Evolutionary conservation across 2,329 filamentous ascomycete genomes (phyloP).

Genomic region (Ophiostoma pallidulum): DNA sequence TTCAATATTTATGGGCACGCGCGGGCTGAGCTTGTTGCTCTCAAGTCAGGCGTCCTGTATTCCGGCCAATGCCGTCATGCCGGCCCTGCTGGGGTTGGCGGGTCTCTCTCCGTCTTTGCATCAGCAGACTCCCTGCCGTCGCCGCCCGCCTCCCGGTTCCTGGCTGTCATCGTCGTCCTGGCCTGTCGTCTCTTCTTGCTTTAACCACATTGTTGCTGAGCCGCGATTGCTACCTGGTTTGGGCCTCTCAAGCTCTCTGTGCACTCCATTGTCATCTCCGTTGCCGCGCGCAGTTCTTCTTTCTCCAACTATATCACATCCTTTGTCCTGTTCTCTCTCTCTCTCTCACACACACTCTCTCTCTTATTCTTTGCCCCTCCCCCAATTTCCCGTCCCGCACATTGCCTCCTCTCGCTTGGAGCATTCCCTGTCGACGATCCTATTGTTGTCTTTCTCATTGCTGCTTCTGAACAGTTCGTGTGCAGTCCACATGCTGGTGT

Average conservation of each 20-base stretch:
- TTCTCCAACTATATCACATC: not conserved
- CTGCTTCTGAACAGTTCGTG: too few species aligned
- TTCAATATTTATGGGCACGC: too few species aligned
- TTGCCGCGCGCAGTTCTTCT: too few species aligned
- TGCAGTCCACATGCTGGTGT: too few species aligned
- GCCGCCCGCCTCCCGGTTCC: too few species aligned
- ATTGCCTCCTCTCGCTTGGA: slow-evolving; percentile 1
- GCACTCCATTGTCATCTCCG: too few species aligned
- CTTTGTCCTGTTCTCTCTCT: not conserved
- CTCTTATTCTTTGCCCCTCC: not conserved
- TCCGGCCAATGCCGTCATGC: too few species aligned
- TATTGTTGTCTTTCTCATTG: too few species aligned
- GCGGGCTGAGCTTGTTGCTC: not conserved
- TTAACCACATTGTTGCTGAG: not conserved
- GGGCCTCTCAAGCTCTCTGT: too few species aligned
- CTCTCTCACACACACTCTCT: not conserved
- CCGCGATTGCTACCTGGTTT: not conserved
- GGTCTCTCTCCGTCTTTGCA: too few species aligned
- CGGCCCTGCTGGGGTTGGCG: slow-evolving; percentile 1
- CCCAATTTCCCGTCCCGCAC: not conserved
- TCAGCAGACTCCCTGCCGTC: too few species aligned
- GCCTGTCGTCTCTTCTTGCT: not conserved
- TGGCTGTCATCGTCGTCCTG: not conserved
- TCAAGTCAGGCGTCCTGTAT: not conserved
- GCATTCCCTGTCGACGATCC: slow-evolving; percentile 3